Percentiles rank a stretch among this genome's conserved stretches.
phyloP scores from a whole-genome alignment of 2,329 filamentous ascomycete species.

The Ascocoryne sarcoides region DNA sequence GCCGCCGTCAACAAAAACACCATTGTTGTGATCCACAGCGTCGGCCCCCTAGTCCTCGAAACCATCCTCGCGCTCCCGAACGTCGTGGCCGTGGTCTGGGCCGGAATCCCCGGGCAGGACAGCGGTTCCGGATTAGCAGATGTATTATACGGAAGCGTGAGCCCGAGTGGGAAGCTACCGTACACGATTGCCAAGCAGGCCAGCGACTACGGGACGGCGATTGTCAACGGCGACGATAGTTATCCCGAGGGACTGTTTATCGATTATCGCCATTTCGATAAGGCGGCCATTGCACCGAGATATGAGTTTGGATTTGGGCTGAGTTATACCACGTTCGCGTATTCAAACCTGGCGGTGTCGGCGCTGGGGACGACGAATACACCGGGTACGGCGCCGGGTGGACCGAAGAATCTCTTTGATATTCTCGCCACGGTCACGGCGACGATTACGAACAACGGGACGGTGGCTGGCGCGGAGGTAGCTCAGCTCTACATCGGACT shows the following conservation, averaged over 20 bases:
- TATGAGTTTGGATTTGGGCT: conserved; percentile 41
- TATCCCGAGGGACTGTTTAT: conserved; percentile 39
- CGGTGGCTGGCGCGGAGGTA: conserved; percentile 40
- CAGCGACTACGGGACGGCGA: conserved; percentile 36
- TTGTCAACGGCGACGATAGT: conserved; percentile 27
- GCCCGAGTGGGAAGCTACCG: conserved; percentile 37
- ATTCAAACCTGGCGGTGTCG: conserved; percentile 14
- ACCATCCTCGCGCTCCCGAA: conserved; percentile 52
- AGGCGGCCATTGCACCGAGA: conserved; percentile 28
- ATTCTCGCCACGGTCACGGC: conserved; percentile 49
- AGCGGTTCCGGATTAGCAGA: conserved; percentile 52
- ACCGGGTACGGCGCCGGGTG: conserved; percentile 30
- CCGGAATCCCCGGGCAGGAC: conserved; percentile 52
- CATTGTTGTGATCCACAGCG: conserved; percentile 56
- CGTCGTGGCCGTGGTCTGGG: conserved; percentile 52
- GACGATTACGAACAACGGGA: conserved; percentile 54
- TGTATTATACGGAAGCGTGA: conserved; percentile 50
- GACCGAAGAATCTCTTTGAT: conserved; percentile 54
- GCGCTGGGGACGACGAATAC: conserved; percentile 3
- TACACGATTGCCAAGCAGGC: conserved; percentile 51
- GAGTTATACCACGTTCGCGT: conserved; percentile 45
- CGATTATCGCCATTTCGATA: conserved; percentile 45
- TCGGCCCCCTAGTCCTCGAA: conserved; percentile 50
- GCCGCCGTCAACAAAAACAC: conserved; percentile 51
- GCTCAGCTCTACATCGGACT: conserved; percentile 37